phyloP scores from a whole-genome alignment of 2,329 filamentous ascomycete genomes.

The Pyrenophora seminiperda region DNA sequence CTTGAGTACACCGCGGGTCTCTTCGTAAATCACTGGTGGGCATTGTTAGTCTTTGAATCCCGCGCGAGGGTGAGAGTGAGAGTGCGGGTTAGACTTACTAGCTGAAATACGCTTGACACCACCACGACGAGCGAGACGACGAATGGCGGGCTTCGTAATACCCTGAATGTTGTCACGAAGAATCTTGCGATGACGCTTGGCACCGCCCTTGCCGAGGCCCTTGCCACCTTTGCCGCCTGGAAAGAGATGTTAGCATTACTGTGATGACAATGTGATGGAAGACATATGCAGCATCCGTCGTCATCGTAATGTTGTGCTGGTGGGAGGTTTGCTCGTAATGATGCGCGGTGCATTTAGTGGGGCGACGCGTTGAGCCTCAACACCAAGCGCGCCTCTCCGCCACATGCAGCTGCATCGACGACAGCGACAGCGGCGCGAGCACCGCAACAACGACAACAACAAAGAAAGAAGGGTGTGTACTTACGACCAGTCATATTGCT shows the following conservation, averaged over 20 bases:
- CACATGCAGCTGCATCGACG: conserved; percentile 17
- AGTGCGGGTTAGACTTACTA: conserved; percentile 53
- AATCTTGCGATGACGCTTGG: conserved; percentile 62
- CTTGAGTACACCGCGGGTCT: conserved; percentile 78
- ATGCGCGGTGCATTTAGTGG: conserved; percentile 16
- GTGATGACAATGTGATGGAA: conserved; percentile 8
- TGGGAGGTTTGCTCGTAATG: conserved; percentile 20
- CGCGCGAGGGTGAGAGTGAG: conserved; percentile 1
- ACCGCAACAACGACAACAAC: conserved; percentile 16
- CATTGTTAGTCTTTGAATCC: conserved; percentile 32
- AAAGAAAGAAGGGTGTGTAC: conserved; percentile 29
- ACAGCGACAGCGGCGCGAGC: conserved; percentile 24
- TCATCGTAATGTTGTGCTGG: conserved; percentile 21
- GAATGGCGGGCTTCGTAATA: conserved; percentile 61
- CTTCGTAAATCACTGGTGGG: conserved; percentile 73
- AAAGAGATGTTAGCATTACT: conserved; percentile 40
- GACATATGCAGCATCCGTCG: conserved; percentile 17
- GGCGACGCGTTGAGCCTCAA: conserved; percentile 39
- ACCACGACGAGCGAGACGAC: conserved; percentile 60
- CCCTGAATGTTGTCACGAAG: conserved; percentile 62
- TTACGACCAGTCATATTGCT: conserved; percentile 54
- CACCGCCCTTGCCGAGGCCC: conserved; percentile 60
- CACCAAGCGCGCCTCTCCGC: conserved; percentile 29
- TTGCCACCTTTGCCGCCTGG: conserved; percentile 61
- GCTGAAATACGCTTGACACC: conserved; percentile 61